Evolutionary conservation across 176 grass and related monocot species (phyloP), one percentile per base, ranked within the genome.

Genomic region (sorghum (Sorghum bicolor)): DNA sequence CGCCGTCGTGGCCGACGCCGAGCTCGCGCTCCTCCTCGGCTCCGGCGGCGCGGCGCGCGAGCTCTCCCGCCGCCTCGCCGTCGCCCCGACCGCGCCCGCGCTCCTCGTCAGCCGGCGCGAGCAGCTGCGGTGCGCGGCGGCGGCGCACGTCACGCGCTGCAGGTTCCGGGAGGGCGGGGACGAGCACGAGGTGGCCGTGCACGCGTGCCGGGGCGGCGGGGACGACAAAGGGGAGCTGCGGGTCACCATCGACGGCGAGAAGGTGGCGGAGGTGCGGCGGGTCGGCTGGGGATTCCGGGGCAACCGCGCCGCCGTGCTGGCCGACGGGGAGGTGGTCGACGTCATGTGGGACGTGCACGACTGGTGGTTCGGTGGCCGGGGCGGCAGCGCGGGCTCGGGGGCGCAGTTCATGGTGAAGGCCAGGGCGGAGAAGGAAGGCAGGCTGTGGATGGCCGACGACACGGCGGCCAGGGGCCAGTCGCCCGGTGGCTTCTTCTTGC

Each of bases 261-360:
- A 75, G 90, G 87, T 92, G 64, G 92, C 86, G 57, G 82, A 72
- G 20, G 92, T 92, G 61, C 75, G 77, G 63, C 53, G 84, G 11
- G 75, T 94, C 4, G 85, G 88, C 55, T 97, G 90, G 92, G 89
- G 90, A 1, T 97, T 97, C 81, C 70, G 92, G 16, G 92, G 92
- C 38, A 97, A 92, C 85, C 92, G 89, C 70, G 78, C 83, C 17
- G 82, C 89, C 78, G 86, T 88, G 82, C 92, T 92, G 28, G 55
- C 85, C 52, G 87, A 92, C 64, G 92, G 89, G 1, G 79, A 93
- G 37, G 87, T 89, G 14, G 72, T 97, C 25, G 94, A 94, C 85
- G 74, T 97, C 48, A 94, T 94, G 94, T 97, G 94, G 94, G 94
- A 97, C 63, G 92, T 94, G 28, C 94, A 94, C 88, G 92, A 92